Percentiles rank a stretch among this genome's conserved stretches.
Evolutionary conservation across 495 filamentous ascomycete genomes (phyloP).

Genomic region (Friedmanniomyces simplex): DNA sequence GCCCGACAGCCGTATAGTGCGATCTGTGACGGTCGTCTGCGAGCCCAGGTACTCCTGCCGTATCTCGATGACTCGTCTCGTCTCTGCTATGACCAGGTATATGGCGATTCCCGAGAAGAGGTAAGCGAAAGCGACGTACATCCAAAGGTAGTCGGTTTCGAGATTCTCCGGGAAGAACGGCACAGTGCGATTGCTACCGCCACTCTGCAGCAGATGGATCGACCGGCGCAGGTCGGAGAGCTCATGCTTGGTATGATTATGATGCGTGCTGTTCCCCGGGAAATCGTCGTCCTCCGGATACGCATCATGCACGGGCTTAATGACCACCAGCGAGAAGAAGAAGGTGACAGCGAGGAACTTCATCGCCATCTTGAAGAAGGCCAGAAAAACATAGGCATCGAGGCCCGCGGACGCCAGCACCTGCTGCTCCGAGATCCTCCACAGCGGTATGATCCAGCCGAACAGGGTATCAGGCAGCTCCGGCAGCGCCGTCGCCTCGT

Average conservation of each 20-base stretch:
- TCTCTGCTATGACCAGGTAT: conserved; percentile 75
- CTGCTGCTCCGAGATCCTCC: conserved; percentile 77
- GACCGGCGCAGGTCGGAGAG: not conserved
- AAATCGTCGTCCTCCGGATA: conserved; percentile 42
- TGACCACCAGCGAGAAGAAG: conserved; percentile 65
- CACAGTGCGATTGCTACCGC: conserved; percentile 17
- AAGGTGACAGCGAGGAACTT: conserved; percentile 69
- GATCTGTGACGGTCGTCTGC: conserved; percentile 87
- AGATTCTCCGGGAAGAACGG: conserved; percentile 18
- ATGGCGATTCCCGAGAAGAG: conserved; percentile 72
- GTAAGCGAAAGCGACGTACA: conserved; percentile 84
- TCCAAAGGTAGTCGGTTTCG: conserved; percentile 65
- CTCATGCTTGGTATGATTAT: conserved; percentile 10
- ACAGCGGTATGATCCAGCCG: conserved; percentile 89
- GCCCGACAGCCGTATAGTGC: conserved; percentile 83
- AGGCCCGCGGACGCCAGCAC: conserved; percentile 82
- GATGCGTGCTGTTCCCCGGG: conserved; percentile 33
- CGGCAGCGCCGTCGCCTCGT: conserved; percentile 64
- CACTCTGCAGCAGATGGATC: conserved; percentile 5
- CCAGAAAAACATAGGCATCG: conserved; percentile 90
- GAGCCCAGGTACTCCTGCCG: conserved; percentile 87
- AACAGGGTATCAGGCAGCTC: conserved; percentile 78
- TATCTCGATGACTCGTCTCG: conserved; percentile 67
- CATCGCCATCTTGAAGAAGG: conserved; percentile 89
- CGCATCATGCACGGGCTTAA: conserved; percentile 74